Evolutionary conservation across 2,329 filamentous ascomycete species (phyloP).

Genomic region (Nothophoma quercina): DNA sequence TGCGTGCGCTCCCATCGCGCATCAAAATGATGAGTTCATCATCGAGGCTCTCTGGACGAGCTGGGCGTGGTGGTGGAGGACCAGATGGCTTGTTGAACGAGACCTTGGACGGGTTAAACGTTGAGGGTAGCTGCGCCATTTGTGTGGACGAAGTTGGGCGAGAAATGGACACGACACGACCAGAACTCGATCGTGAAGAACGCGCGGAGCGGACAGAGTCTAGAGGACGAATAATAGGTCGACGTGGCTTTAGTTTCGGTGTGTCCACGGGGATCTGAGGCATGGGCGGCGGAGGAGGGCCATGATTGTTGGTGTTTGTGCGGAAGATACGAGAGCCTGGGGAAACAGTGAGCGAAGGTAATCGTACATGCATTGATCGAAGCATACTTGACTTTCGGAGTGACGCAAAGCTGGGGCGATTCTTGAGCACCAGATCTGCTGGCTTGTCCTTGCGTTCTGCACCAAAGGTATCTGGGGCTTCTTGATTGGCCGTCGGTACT

Average conservation of each 20-base stretch:
- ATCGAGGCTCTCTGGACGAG: slow-evolving; percentile 26
- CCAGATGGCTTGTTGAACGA: slow-evolving; percentile 23
- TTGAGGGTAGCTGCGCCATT: neutral
- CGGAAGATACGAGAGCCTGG: slow-evolving; percentile 31
- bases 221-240: neutral
- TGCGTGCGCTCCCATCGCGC: slow-evolving; percentile 23
- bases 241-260: slow-evolving; percentile 6
- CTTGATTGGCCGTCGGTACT: neutral
- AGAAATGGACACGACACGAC: slow-evolving; percentile 19
- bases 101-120: neutral
- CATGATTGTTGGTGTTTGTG: neutral
- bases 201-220: slow-evolving; percentile 9
- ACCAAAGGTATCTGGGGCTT: too few relatives aligned
- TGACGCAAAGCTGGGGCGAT: slow-evolving; percentile 20
- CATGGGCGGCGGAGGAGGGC: slow-evolving; percentile 22
- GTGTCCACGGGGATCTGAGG: slow-evolving; percentile 24
- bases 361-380: neutral
- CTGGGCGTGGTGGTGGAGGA: slow-evolving; percentile 23
- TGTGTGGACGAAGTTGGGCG: slow-evolving; percentile 15
- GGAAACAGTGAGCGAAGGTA: neutral
- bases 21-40: slow-evolving; percentile 24
- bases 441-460: neutral
- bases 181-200: slow-evolving; percentile 4
- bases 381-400: slow-evolving; percentile 25
- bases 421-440: slow-evolving; percentile 14